Base-by-base conservation (phyloP, 1,284 basidiomycete genomes). In the Tremellales sp. region DNA sequence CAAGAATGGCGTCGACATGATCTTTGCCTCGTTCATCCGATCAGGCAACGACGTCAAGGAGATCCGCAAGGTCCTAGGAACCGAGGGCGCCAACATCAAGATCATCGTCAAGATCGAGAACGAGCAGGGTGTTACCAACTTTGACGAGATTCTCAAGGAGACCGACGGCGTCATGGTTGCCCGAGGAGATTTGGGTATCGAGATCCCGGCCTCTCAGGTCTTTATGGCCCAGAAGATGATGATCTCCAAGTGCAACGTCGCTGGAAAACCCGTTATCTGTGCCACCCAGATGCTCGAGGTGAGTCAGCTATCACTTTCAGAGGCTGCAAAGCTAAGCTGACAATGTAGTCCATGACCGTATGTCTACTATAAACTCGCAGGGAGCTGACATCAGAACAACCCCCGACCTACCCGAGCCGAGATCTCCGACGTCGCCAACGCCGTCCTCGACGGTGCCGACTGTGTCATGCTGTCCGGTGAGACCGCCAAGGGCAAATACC, bases 141-240 rank as follows among this genome's bases (percentile, higher is more conserved):
- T 97, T 77, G 92, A 97, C 75, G 92, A 97, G 76, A 97, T 97
- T 68, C 75, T 97, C 64, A 84, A 80, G 63, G 93, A 87, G 75
- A 83, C 87, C 27, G 92, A 97, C 70, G 92, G 92, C 79, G 92
- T 97, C 67, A 97, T 97, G 93, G 92, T 97, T 54, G 93, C 93
- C 58, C 89, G 93, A 79, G 92, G 93, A 76, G 93, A 97, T 73
- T 81, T 97, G 48, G 93, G 93, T 76, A 97, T 97, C 65, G 93
- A 97, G 78, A 97, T 97, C 62, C 96, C 96, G 23, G 92, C 93
- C 40, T 89, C 86, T 67, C 93, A 97, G 72, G 93, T 97, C 43
- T 97, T 97, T 81, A 80, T 96, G 68, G 93, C 93, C 21, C 93
- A 97, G 75, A 97, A 97, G 80, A 97, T 97, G 93, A 97, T 97